Evolutionary conservation across 1,139 yeast species (phyloP).

Genomic region (Pneumocystis murina): DNA sequence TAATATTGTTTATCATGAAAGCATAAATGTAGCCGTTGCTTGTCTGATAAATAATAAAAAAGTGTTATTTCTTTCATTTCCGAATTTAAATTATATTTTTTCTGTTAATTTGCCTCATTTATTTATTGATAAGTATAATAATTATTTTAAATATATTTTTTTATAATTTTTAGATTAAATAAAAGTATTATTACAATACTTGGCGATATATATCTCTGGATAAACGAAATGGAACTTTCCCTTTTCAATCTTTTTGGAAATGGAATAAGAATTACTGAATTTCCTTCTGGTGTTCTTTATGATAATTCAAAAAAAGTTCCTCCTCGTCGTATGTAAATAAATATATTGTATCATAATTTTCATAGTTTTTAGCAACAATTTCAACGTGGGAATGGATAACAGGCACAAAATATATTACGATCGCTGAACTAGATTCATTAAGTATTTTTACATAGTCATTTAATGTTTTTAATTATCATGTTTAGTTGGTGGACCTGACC

Average conservation of each 20-base stretch:
- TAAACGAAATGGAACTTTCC: conserved; percentile 42
- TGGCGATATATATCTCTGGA: conserved; percentile 60
- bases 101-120: neutral
- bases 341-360: conserved; percentile 23
- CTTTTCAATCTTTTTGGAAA: conserved; percentile 33
- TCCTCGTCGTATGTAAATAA: conserved; percentile 15
- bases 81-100: neutral
- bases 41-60: neutral
- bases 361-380: conserved; percentile 70
- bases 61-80: neutral
- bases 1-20: neutral
- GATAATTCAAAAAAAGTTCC: neutral
- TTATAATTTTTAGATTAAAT: conserved; percentile 19
- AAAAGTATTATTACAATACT: conserved; percentile 32
- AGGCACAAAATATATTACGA: conserved; percentile 48
- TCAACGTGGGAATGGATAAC: conserved; percentile 79
- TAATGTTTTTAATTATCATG: conserved; percentile 1
- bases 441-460: conserved; percentile 1
- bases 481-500: conserved; percentile 14
- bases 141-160: neutral
- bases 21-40: neutral
- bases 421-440: conserved; percentile 36
- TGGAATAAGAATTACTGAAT: conserved; percentile 21
- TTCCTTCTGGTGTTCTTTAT: neutral
- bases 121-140: neutral